These are phyloP conservation scores for Penicillium sp. DNA, from an alignment of 2,329 filamentous ascomycete genomes.

Conservation along the genomic window DNA sequence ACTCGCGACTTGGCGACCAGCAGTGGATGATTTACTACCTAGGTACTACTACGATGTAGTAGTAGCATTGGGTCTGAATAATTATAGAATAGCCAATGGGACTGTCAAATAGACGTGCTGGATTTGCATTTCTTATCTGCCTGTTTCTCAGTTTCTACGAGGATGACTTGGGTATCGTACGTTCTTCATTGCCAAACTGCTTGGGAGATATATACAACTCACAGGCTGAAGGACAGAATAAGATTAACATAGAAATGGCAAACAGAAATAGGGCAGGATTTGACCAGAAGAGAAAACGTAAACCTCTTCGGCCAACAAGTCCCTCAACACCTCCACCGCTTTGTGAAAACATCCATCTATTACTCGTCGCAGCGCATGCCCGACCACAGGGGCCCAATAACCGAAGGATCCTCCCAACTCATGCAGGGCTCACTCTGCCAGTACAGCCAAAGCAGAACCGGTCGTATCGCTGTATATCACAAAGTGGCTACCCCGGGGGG, in stretches of 20 bases:
- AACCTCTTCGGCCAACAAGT: constrained; percentile 15
- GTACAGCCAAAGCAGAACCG: constrained; percentile 6
- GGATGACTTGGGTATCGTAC: constrained; percentile 36
- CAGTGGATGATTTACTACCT: too few relatives aligned
- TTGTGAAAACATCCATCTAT: constrained; percentile 19
- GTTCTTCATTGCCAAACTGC: constrained; percentile 44
- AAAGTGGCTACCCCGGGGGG: constrained; percentile 1
- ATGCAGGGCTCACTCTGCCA: constrained; percentile 18
- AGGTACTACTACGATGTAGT: too few relatives aligned
- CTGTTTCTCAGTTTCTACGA: not conserved
- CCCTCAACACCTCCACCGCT: constrained; percentile 13
- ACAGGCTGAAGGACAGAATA: constrained; percentile 28
- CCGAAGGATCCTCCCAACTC: constrained; percentile 17
- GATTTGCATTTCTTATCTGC: too few relatives aligned
- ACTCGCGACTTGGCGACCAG: constrained; percentile 1
- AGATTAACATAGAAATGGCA: constrained; percentile 27
- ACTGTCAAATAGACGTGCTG: too few relatives aligned
- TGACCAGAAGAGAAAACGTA: constrained; percentile 19
- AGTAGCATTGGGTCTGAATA: too few relatives aligned
- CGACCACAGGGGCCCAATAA: constrained; percentile 20
- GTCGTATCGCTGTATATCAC: constrained; percentile 16
- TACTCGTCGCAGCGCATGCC: constrained; percentile 14
- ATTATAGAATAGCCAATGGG: too few relatives aligned
- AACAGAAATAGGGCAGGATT: constrained; percentile 25
- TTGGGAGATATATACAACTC: constrained; percentile 44